Evolutionary conservation across 2,329 filamentous ascomycete genomes (phyloP), one percentile per base, ranked within the genome.

Genomic region (Achaetomium macrosporum): DNA sequence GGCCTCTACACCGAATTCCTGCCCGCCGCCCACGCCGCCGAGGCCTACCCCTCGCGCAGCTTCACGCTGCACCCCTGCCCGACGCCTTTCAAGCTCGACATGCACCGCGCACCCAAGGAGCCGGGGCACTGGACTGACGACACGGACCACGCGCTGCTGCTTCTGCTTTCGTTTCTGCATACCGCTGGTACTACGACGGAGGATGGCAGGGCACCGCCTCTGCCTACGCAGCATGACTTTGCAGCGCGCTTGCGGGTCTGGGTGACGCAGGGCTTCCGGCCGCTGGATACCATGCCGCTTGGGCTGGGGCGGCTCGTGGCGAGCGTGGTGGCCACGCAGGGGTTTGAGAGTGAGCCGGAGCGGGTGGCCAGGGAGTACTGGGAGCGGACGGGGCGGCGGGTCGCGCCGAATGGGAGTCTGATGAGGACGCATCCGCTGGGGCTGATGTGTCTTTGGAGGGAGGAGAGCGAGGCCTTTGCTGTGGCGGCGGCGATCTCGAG

Each of bases 1-100:
- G 76, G 76, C 2, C 60, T 81, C 7, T 80, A 80, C 61, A 80
- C 77, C 8, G 76, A 79, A 54, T 78, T 78, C 53, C 64, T 78
- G 25, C 69, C 72, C 1, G 67, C 67, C 39, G 48, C 64, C 3
- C 49, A 65, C 16, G 67, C 71, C 3, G 56, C 57, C 19, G 57
- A 55, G 7, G 57, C 67, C 25, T 78, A 78, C 47, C 66, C 69
- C 1, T 57, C 65, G 1, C 57, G 66, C 13, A 64, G 54, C 2
- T 78, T 78, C 59, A 69, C 66, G 3, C 66, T 78, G 1, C 15
- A 40, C 37, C 2, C 68, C 69, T 2, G 19, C 9, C 66, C 67
- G 0, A 77, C 75, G 1, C 68, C 70, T 0, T 71, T 72, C 55
- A 64, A 69, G 16, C 63, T 67, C n/a, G 76, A 78, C 57, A 58